Percentiles rank a stretch among this genome's conserved stretches.
These are phyloP conservation scores for Platanthera zijinensis DNA, from an alignment of 106 monocot species.

Conservation along the genomic window DNA sequence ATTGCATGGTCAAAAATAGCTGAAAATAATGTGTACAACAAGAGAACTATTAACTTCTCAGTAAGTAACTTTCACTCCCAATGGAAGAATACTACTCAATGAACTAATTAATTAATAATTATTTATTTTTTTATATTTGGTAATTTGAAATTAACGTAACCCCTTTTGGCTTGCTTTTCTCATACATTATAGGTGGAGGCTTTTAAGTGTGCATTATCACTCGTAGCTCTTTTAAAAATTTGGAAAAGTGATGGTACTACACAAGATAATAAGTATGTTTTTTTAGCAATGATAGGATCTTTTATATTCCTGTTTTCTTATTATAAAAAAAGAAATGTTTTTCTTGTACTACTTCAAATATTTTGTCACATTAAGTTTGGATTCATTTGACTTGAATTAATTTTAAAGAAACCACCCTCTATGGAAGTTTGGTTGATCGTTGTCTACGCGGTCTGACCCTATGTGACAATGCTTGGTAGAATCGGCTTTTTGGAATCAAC, in stretches of 20 bases:
- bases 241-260: constrained; percentile 85
- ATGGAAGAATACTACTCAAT: too few species aligned
- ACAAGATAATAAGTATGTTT: constrained; percentile 62
- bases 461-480: too few species aligned
- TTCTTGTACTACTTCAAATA: too few species aligned
- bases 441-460: too few species aligned
- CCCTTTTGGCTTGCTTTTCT: neutral
- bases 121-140: neutral
- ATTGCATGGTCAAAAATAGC: constrained; percentile 95
- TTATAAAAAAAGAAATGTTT: too few species aligned
- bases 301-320: neutral
- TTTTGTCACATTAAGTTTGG: too few species aligned
- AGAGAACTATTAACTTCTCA: constrained; percentile 84
- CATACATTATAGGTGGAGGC: constrained; percentile 56
- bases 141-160: neutral
- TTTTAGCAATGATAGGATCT: neutral
- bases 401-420: too few species aligned
- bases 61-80: constrained; percentile 23
- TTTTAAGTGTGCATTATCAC: constrained; percentile 83
- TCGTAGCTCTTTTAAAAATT: constrained; percentile 65
- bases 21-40: constrained; percentile 92
- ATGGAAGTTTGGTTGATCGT: too few species aligned
- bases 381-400: too few species aligned
- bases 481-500: too few species aligned
- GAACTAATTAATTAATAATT: too few species aligned